Evolutionary conservation across 2,329 filamentous ascomycete species (phyloP), one percentile per base, ranked within the genome.

Genomic region (Myrmaecium sp.): DNA sequence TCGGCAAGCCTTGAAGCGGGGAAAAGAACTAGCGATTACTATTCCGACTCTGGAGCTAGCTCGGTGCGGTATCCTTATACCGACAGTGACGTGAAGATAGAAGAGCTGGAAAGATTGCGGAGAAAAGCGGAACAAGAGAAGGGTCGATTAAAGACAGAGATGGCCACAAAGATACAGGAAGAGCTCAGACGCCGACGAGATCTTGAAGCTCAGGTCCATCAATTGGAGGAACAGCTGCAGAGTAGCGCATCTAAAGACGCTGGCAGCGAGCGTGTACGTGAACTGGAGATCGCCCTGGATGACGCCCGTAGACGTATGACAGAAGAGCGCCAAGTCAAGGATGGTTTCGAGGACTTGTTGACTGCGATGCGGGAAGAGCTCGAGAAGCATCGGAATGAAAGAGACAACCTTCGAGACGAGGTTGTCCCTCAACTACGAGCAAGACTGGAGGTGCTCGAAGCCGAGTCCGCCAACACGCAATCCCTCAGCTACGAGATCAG

Each of bases 11-110:
- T 38, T 41, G 51, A 60, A n/a, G 46, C 64, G 15, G 73, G 68
- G 35, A 76, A 78, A 47, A 69, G 86, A 33, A 91, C 81, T 6
- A 95, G 89, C 54, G 89, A 98, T 54, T 95, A 98, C 56, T 98
- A 89, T 49, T 98, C 89, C 3, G 89, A 98, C 50, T 93, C 84
- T 5, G 89, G 89, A 17, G 76, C 81, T 31, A 86, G 82, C 49
- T 86, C 82, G 1, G 66, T 80, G 28, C 78, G 82, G 42, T 76
- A 74, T 43, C 74, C 76, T 2, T 58, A 66, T 33, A 75, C 80
- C 24, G 60, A 67, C 32, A 55, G 53, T 9, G 62, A 66, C 23
- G 55, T 52, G 17, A 68, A 63, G 38, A 40, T 64, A 4, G 70
- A 75, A 42, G 81, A 94, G 47, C 59, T 94, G 17, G 81, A 92